Evolutionary conservation across 202 grass and related monocot species (phyloP).

Genomic region (Saccharum hybrid): DNA sequence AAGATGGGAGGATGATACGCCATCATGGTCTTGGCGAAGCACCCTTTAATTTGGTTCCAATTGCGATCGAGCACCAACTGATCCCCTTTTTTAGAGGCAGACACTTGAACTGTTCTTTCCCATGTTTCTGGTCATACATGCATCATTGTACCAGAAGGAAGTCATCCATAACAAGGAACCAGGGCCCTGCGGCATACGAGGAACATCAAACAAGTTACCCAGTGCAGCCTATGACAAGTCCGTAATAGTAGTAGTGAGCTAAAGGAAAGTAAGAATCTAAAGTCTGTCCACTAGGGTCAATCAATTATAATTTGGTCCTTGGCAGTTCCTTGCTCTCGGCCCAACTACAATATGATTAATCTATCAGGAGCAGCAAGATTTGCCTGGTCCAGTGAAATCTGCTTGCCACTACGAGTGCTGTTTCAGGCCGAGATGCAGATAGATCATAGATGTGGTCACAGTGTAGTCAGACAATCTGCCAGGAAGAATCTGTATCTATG

Average conservation of each 20-base stretch:
- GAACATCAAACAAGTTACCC: neutral
- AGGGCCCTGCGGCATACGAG: neutral
- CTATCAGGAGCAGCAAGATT: slow-evolving; percentile 16
- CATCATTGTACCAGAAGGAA: slow-evolving; percentile 7
- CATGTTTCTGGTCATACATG: neutral
- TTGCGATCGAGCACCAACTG: slow-evolving; percentile 17
- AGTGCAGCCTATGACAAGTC: neutral
- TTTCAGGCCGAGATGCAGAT: slow-evolving; percentile 16
- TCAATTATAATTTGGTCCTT: neutral
- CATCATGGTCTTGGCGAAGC: slow-evolving; percentile 8
- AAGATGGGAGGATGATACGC: slow-evolving; percentile 32
- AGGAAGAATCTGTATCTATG: slow-evolving; percentile 41
- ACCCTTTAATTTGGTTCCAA: neutral
- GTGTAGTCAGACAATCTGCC: slow-evolving; percentile 1
- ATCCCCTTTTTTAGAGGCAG: slow-evolving; percentile 2
- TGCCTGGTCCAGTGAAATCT: slow-evolving; percentile 41
- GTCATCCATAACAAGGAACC: slow-evolving; percentile 5
- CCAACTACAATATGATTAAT: slow-evolving; percentile 38
- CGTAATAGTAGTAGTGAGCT: neutral
- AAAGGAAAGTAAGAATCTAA: slow-evolving; percentile 2
- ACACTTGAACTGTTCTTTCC: neutral
- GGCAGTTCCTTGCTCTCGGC: neutral
- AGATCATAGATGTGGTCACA: slow-evolving; percentile 23
- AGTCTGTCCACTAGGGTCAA: slow-evolving; percentile 15
- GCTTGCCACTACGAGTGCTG: slow-evolving; percentile 39